Percentiles rank a stretch among this genome's conserved stretches.
Conservation (phyloP, 2,329 filamentous ascomycete genomes). For the Emmonsiellopsis sp. region DNA sequence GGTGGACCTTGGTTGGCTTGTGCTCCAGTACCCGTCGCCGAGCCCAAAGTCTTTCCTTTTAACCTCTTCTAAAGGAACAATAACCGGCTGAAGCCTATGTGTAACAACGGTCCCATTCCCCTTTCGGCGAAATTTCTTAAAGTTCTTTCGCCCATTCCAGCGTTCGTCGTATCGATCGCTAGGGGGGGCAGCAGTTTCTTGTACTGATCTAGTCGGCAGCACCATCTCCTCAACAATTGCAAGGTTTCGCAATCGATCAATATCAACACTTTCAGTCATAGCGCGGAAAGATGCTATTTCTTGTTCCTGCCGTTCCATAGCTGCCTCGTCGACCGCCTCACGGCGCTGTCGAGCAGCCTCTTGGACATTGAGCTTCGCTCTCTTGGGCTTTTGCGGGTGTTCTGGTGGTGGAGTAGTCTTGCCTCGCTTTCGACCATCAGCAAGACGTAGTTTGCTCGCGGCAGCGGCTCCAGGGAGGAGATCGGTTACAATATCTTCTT, state of each 20-base stretch:
- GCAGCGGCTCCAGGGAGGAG: conserved; percentile 68
- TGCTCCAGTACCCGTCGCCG: conserved; percentile 65
- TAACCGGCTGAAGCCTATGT: conserved; percentile 45
- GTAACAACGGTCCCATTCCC: conserved; percentile 25
- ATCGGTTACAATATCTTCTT: conserved; percentile 55
- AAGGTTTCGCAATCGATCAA: conserved; percentile 62
- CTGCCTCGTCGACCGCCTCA: conserved; percentile 44
- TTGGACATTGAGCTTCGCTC: conserved; percentile 58
- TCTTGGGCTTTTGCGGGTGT: conserved; percentile 35
- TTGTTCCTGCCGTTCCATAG: conserved; percentile 48
- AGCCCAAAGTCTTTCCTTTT: conserved; percentile 63
- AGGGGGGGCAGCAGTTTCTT: conserved; percentile 22
- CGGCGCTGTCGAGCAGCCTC: conserved; percentile 49
- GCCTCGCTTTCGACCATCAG: conserved; percentile 41
- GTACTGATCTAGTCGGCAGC: conserved; percentile 33
- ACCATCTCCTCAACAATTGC: conserved; percentile 71
- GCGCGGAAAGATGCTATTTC: conserved; percentile 56
- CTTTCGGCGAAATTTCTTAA: conserved; percentile 64
- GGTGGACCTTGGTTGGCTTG: conserved; percentile 9
- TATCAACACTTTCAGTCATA: conserved; percentile 55
- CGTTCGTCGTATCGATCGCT: conserved; percentile 67
- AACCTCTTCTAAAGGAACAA: conserved; percentile 63
- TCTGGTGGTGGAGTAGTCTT: conserved; percentile 14
- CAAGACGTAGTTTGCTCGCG: conserved; percentile 68
- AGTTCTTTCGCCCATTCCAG: conserved; percentile 95